Evolutionary conservation across 169 alveolate species (phyloP).

Genomic region (Hammondia hammondi): DNA sequence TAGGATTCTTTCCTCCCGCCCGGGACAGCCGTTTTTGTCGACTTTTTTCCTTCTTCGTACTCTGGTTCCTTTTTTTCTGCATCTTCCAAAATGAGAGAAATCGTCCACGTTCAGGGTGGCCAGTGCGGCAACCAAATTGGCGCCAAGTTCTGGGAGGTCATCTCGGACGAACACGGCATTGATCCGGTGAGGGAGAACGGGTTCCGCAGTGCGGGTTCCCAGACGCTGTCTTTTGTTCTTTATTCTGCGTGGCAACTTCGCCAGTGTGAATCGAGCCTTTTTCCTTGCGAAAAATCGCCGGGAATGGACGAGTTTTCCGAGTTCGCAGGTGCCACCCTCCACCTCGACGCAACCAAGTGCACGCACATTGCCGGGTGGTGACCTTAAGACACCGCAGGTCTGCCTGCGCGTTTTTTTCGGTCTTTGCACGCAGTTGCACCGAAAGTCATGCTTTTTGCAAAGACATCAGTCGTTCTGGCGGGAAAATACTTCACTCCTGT

Average conservation of each 20-base stretch:
- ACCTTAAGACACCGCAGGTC: not conserved
- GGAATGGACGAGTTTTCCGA: too few species aligned
- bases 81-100: constrained; percentile 93
- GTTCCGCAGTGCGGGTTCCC: not conserved
- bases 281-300: too few species aligned
- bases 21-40: not conserved
- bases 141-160: constrained; percentile 99
- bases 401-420: not conserved
- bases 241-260: not conserved
- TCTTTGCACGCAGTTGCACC: not conserved
- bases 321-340: too few species aligned
- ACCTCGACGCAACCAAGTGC: too few species aligned
- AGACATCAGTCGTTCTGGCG: too few species aligned
- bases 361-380: too few species aligned
- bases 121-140: constrained; percentile 99
- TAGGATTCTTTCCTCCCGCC: not conserved
- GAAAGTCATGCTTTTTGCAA: too few species aligned
- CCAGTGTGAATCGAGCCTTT: too few species aligned
- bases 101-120: constrained; percentile 98
- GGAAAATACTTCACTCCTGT: too few species aligned
- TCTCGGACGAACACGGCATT: constrained; percentile 98
- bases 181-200: constrained; percentile 79
- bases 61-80: not conserved
- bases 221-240: not conserved
- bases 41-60: not conserved